Percentiles rank a stretch among this genome's conserved stretches.
These are phyloP conservation scores for Solanum bulbocastanum DNA, from an alignment of 257 asterid genomes.

Conservation along the genomic window DNA sequence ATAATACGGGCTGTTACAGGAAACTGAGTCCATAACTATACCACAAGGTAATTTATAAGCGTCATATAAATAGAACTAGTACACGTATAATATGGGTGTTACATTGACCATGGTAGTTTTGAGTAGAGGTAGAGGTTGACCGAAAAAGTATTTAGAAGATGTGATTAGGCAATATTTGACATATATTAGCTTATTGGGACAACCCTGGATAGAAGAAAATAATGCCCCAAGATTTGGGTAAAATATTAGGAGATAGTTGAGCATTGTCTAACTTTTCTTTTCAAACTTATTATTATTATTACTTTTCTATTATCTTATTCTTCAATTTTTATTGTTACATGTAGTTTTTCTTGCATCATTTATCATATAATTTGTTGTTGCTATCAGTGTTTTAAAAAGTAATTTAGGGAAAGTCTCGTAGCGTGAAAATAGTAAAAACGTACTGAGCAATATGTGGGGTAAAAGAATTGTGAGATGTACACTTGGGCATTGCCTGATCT, in stretches of 20 bases:
- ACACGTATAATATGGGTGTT: too few relatives aligned
- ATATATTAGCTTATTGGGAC: too few relatives aligned
- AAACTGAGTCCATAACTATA: too few relatives aligned
- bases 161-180: not conserved
- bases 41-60: too few relatives aligned
- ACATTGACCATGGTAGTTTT: not conserved
- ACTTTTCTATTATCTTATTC: not conserved
- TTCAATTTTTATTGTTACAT: not conserved
- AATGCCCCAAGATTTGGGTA: not conserved
- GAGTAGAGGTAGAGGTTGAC: not conserved
- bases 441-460: not conserved
- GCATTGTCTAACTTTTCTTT: not conserved
- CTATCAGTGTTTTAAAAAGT: not conserved
- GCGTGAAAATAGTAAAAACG: not conserved
- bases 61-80: too few relatives aligned
- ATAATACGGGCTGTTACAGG: too few relatives aligned
- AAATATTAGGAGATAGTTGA: not conserved
- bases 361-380: not conserved
- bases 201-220: not conserved
- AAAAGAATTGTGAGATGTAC: not conserved
- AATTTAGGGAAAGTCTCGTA: not conserved
- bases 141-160: not conserved
- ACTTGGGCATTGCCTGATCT: not conserved
- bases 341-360: not conserved
- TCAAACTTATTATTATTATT: not conserved